A percentile compares a stretch with the other conserved stretches of the same genome.
Conservation (phyloP, 2,329 filamentous ascomycete species). For the Fusarium sarcochroum region DNA sequence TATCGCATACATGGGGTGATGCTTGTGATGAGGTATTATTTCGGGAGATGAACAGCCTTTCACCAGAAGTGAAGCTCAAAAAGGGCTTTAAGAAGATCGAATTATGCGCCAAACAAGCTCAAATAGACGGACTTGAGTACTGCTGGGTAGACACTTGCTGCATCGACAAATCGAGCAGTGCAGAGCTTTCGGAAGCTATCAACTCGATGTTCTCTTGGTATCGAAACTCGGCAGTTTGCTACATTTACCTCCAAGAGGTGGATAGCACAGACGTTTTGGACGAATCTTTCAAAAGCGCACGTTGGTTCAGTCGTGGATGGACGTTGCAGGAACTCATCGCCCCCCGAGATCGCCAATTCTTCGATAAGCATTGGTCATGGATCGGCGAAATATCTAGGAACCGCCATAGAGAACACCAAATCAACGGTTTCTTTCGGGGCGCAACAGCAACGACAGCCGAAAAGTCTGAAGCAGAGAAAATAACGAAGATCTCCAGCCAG, state of each 20-base stretch:
- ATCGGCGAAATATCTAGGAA: slow-evolving; percentile 45
- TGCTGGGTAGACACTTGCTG: slow-evolving; percentile 53
- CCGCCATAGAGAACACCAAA: neutral
- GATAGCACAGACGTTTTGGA: neutral
- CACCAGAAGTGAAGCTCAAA: slow-evolving; percentile 11
- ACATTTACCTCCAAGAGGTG: slow-evolving; percentile 46
- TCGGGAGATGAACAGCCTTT: slow-evolving; percentile 8
- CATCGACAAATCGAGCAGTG: slow-evolving; percentile 43
- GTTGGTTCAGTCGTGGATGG: slow-evolving; percentile 45
- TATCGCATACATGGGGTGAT: slow-evolving; percentile 40
- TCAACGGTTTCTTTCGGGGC: slow-evolving; percentile 6
- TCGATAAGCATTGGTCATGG: slow-evolving; percentile 43
- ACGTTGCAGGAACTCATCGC: slow-evolving; percentile 52
- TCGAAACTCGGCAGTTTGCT: slow-evolving; percentile 42
- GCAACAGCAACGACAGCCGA: neutral
- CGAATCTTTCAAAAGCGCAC: slow-evolving; percentile 12
- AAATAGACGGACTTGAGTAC: slow-evolving; percentile 29
- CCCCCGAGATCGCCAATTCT: slow-evolving; percentile 47
- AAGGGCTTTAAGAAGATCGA: slow-evolving; percentile 47
- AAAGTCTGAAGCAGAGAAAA: neutral
- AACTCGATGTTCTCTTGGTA: slow-evolving; percentile 50
- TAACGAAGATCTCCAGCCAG: neutral
- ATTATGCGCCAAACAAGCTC: slow-evolving; percentile 34
- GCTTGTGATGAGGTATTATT: slow-evolving; percentile 17
- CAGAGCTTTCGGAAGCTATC: slow-evolving; percentile 51